phyloP scores from a whole-genome alignment of 306 rosid species.

The Vigna radiata region DNA sequence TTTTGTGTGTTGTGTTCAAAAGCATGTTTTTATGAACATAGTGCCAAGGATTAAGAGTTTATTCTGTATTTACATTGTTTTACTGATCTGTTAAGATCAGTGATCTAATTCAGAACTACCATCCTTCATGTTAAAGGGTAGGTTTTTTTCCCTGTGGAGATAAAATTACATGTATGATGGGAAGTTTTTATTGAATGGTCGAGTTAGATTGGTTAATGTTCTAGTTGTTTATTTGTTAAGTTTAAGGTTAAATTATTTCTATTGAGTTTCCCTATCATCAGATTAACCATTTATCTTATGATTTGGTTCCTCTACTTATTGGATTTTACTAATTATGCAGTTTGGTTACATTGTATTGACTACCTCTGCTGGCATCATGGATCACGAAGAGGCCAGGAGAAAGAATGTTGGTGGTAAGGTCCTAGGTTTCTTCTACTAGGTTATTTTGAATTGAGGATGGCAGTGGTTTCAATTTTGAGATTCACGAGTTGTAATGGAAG shows the following conservation, averaged over 20 bases:
- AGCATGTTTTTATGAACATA: not conserved
- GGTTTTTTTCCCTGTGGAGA: not conserved
- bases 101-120: not conserved
- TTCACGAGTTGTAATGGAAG: not conserved
- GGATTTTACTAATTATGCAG: not conserved
- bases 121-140: not conserved
- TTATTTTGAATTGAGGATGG: not conserved
- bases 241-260: too few relatives aligned
- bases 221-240: too few relatives aligned
- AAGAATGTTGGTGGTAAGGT: slow-evolving; percentile 51
- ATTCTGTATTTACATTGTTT: not conserved
- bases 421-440: slow-evolving; percentile 47
- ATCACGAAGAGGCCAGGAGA: not conserved
- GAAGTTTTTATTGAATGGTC: not conserved
- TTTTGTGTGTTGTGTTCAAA: not conserved
- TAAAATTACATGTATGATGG: not conserved
- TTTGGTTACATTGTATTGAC: not conserved
- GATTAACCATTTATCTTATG: not conserved
- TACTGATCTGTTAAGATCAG: not conserved
- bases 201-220: not conserved
- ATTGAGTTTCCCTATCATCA: too few relatives aligned
- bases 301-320: not conserved
- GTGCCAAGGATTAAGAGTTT: not conserved
- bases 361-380: not conserved
- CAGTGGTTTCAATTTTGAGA: not conserved